Evolutionary conservation across 805 yeast genomes (phyloP), one percentile per base, ranked within the genome.

Genomic region (Barnettozyma pratensis): DNA sequence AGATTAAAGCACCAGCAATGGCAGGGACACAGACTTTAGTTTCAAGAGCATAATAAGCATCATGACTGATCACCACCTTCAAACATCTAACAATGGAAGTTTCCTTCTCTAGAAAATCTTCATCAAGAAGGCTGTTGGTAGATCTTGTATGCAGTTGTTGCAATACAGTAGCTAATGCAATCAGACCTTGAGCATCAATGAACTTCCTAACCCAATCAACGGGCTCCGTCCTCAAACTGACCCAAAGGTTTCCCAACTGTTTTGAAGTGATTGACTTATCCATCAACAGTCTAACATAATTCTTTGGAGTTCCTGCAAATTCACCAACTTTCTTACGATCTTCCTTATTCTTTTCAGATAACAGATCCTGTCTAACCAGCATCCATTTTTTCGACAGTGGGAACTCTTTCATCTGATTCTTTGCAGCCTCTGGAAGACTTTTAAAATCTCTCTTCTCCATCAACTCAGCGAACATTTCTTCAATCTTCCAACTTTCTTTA

Each of bases 161-260:
- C 40, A 94, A 69, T 36, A 80, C 81, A 12, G 81, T 79, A 7
- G 88, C 80, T 45, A 94, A 73, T 0, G 89, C 86, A 7, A 83
- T 76, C 50, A 85, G 89, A 8, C 98, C 98, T 63, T 88, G 95
- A 40, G 79, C 75, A 45, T 75, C 80, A n/a, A 89, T 73, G 58
- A 94, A 94, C 26, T 72, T 74, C 43, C 79, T 74, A 0, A 88
- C 94, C 97, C 98, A 92, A 36, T 72, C 77, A 26, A 81, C 71
- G 27, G 91, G 90, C 62, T 92, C 98, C 0, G 98, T 89, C 54
- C 98, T 80, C 39, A 92, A 72, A 42, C 96, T 88, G 6, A 94
- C 96, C 86, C 94, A 88, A 45, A 94, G 74, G 56, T 87, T 87
- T 37, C 85, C 87, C 54, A 92, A 71, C 63, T 91, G 88, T 45